Evolutionary conservation across 495 filamentous ascomycete genomes (phyloP).

Genomic region (Hypoxylon subgilvum): DNA sequence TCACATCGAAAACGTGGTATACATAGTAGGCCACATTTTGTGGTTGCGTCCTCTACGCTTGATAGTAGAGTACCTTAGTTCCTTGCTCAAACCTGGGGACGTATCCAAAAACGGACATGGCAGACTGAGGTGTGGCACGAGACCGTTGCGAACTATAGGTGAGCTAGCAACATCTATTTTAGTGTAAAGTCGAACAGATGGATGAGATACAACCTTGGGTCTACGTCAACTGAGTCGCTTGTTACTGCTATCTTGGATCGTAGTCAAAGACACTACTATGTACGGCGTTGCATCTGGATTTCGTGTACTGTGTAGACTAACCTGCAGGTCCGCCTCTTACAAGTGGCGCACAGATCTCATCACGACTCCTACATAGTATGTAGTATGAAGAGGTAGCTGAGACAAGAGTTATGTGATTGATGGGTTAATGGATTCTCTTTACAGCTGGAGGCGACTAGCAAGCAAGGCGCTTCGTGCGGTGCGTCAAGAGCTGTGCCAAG

Average conservation of each 20-base stretch:
- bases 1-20: no score
- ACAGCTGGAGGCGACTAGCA: constrained; percentile 7
- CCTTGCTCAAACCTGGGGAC: neutral
- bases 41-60: no score
- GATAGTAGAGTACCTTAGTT: neutral
- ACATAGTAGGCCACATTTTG: no score
- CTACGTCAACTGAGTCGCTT: constrained; percentile 13
- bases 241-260: constrained; percentile 20
- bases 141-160: constrained; percentile 19
- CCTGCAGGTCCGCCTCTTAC: neutral
- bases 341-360: constrained; percentile 1
- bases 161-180: constrained; percentile 6
- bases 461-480: constrained; percentile 16
- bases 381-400: no score
- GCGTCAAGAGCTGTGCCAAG: constrained; percentile 14
- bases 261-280: constrained; percentile 14
- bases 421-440: constrained; percentile 8
- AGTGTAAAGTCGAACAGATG: constrained; percentile 21
- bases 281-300: constrained; percentile 10
- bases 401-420: constrained; percentile 10
- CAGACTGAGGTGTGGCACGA: constrained; percentile 13
- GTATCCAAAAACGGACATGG: neutral
- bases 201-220: constrained; percentile 6
- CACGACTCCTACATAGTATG: no score
- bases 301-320: constrained; percentile 6